Evolutionary conservation across 1,284 basidiomycete species (phyloP), one percentile per base, ranked within the genome.

Genomic region (Leccinum solheimii): DNA sequence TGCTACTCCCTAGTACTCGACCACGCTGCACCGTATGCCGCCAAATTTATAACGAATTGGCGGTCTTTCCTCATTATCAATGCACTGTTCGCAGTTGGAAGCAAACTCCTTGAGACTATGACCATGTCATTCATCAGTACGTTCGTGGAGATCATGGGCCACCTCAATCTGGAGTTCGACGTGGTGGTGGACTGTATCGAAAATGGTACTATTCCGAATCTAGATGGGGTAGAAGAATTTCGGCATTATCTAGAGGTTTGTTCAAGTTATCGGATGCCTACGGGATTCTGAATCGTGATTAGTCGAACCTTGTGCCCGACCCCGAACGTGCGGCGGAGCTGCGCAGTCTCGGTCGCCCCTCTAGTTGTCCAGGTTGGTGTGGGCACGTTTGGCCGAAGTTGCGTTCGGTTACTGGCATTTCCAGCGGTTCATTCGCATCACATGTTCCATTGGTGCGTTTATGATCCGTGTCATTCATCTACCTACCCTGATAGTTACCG

Each of bases 311-410:
- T 38, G 3, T 8, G 14, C 14, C 36, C 7, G 69, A 9, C 19
- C 23, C 56, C 59, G 49, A 59, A 56, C 68, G 70, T 36, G 70
- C 65, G 11, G 59, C 56, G 3, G 68, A 70, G 32, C 43, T 72
- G n/a, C 61, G 62, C 21, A 30, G 13, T 36, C 27, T 70, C 2
- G 68, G 69, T 51, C 63, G 61, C 13, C 64, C 68, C 9, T 63
- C 62, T 14, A 58, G 59, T 45, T 43, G n/a, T 16, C 23, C 60
- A 11, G 68, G 67, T 5, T 64, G 67, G 67, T 69, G 68, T n/a
- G 45, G 3, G 8, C 9, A 19, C 9, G 40, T 19, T 10, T 43
- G 40, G 40, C 40, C 40, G 9, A 43, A 43, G 53, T 34, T 69
- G 50, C 55, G 26, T 10, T 60, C 57, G 4, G 23, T 66, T 53